Percentiles rank a stretch among this genome's conserved stretches.
These are phyloP conservation scores for Athelia psychrophila DNA, from an alignment of 1,284 basidiomycete species.

Conservation along the genomic window DNA sequence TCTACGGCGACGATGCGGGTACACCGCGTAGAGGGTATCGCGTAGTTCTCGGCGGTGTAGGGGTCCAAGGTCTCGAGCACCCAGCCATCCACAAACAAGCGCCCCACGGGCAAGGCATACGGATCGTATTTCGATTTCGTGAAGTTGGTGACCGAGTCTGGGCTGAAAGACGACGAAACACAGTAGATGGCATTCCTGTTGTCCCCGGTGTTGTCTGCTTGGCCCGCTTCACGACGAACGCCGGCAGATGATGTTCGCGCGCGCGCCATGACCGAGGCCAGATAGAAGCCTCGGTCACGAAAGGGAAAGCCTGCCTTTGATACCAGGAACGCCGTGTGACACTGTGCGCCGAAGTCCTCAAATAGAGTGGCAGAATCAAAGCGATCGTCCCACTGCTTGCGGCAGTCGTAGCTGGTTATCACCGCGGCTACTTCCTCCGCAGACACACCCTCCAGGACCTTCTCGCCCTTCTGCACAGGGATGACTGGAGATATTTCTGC, in stretches of 20 bases:
- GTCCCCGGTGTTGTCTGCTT: constrained; percentile 24
- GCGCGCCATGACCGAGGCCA: constrained; percentile 76
- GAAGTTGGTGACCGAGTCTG: constrained; percentile 57
- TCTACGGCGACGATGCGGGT: constrained; percentile 89
- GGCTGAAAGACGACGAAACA: constrained; percentile 75
- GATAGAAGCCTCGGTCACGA: constrained; percentile 83
- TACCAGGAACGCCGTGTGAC: constrained; percentile 67
- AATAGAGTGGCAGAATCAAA: constrained; percentile 71
- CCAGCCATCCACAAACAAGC: constrained; percentile 92
- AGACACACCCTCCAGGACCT: constrained; percentile 92
- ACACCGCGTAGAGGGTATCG: constrained; percentile 92
- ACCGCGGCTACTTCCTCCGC: constrained; percentile 87
- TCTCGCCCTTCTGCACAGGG: constrained; percentile 86
- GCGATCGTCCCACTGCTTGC: constrained; percentile 84
- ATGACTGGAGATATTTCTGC: constrained; percentile 80
- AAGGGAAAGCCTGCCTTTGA: constrained; percentile 87
- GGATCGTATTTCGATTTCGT: constrained; percentile 76
- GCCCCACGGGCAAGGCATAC: constrained; percentile 71
- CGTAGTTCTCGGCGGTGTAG: constrained; percentile 92
- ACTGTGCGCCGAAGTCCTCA: constrained; percentile 81
- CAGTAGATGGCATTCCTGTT: constrained; percentile 65
- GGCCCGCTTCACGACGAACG: constrained; percentile 29
- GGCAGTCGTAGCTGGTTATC: constrained; percentile 68
- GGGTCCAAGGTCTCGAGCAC: constrained; percentile 96
- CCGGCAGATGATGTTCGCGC: constrained; percentile 37